Evolutionary conservation across 2,329 filamentous ascomycete species (phyloP).

Genomic region (Alternaria gansuensis): DNA sequence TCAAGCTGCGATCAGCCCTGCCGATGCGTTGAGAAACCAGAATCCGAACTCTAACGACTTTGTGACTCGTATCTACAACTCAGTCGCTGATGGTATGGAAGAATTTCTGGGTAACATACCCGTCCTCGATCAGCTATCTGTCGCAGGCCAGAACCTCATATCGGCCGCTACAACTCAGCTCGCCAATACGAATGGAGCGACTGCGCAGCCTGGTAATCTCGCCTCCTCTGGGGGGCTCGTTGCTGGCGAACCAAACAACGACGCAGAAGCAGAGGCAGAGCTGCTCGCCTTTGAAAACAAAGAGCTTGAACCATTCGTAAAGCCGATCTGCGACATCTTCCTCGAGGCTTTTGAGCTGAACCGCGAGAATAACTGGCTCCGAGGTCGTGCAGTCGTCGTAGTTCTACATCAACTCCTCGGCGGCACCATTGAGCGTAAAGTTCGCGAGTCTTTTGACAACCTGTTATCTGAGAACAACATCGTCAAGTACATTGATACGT

Average conservation of each 20-base stretch:
- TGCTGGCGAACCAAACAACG: slow-evolving; percentile 59
- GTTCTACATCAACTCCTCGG: slow-evolving; percentile 95
- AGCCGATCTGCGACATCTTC: slow-evolving; percentile 97
- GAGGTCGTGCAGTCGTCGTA: slow-evolving; percentile 92
- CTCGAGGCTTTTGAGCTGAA: slow-evolving; percentile 95
- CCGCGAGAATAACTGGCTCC: slow-evolving; percentile 94
- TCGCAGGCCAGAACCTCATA: slow-evolving; percentile 90
- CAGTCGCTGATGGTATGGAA: slow-evolving; percentile 96
- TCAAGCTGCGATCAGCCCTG: slow-evolving; percentile 78
- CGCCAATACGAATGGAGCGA: slow-evolving; percentile 44
- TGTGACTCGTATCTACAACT: slow-evolving; percentile 93
- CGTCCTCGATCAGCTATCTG: slow-evolving; percentile 90
- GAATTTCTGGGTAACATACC: slow-evolving; percentile 96
- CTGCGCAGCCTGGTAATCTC: slow-evolving; percentile 24
- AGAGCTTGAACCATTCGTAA: slow-evolving; percentile 93
- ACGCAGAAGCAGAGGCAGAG: slow-evolving; percentile 88
- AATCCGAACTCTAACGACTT: slow-evolving; percentile 73
- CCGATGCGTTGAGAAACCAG: slow-evolving; percentile 69
- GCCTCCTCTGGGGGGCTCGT: slow-evolving; percentile 47
- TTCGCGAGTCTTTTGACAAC: slow-evolving; percentile 81
- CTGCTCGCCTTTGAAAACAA: slow-evolving; percentile 84
- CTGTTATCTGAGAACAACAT: slow-evolving; percentile 81
- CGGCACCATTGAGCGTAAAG: slow-evolving; percentile 94
- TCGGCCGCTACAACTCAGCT: slow-evolving; percentile 71
- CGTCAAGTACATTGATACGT: slow-evolving; percentile 74